Evolutionary conservation across 2,329 filamentous ascomycete species (phyloP), one percentile per base, ranked within the genome.

Genomic region (Karstenula rhodostoma): DNA sequence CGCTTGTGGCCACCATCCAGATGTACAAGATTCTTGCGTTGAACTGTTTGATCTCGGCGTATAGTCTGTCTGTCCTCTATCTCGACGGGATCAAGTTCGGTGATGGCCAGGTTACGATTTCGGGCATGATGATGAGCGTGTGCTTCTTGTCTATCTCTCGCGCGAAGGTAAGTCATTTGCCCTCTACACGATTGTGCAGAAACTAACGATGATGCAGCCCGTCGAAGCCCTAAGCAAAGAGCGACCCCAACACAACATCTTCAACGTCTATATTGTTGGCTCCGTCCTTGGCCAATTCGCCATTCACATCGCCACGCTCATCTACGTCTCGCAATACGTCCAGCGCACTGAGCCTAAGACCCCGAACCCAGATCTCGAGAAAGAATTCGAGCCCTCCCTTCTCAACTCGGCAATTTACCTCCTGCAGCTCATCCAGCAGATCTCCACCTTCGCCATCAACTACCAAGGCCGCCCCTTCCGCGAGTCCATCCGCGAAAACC

Each of bases 21-120:
- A 99, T 99, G 94, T 99, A 99, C 88, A 99, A 97, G 86, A 99
- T 99, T 71, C 87, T 99, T 54, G 95, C 95, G 8, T 84, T 99
- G 61, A 99, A 99, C 84, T 99, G 95, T 77, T 84, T 99, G 70
- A 99, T 99, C 77, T 97, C 92, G 70, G 95, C 95, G 40, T 99
- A 99, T 87, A 97, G 93, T 79, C 81, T 99, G 75, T 96, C 92
- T 78, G 95, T 99, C 19, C 85, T 99, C 59, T 99, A 99, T 75
- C 87, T 99, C 1, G 94, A 98, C 73, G 95, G 95, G 65, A 99
- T 99, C 85, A 99, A 99, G 83, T 99, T 99, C 76, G 94, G 95
- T 58, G 95, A 99, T 76, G 93, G 94, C 4, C 95, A 99, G 81
- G 95, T 98, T 68, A 99, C 95, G 17, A 98, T 99, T 73, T 97